These are phyloP conservation scores for Salvia hispanica DNA, from an alignment of 257 asterid genomes.

Conservation along the genomic window DNA sequence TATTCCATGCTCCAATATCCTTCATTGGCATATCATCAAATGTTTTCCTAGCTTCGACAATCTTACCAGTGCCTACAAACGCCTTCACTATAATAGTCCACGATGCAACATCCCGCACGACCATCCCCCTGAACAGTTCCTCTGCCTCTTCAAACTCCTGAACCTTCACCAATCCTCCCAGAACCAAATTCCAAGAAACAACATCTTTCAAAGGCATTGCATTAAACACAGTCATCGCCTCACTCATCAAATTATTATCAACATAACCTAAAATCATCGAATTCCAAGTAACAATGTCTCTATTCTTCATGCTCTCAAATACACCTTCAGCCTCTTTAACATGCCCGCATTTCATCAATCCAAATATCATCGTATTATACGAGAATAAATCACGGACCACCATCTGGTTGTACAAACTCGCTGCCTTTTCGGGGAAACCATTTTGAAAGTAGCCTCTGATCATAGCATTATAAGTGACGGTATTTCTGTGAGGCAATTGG, in stretches of 20 bases:
- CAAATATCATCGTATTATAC: conserved; percentile 56
- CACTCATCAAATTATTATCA: conserved; percentile 45
- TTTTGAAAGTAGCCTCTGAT: conserved; percentile 63
- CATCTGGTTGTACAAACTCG: conserved; percentile 45
- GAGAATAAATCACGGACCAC: conserved; percentile 61
- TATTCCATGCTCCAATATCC: conserved; percentile 64
- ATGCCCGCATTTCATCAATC: conserved; percentile 57
- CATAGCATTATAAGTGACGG: conserved; percentile 65
- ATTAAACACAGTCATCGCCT: conserved; percentile 45
- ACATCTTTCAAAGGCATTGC: conserved; percentile 53
- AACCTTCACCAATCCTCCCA: conserved; percentile 54
- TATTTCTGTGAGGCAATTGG: conserved; percentile 53
- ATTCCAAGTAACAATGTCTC: conserved; percentile 68
- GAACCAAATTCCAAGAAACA: conserved; percentile 66
- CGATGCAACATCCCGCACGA: conserved; percentile 48
- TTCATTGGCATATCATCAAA: conserved; percentile 59
- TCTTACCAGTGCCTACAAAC: conserved; percentile 41
- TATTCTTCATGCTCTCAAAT: conserved; percentile 44
- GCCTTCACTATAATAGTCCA: conserved; percentile 73
- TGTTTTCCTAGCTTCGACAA: conserved; percentile 50
- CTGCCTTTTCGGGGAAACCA: conserved; percentile 45
- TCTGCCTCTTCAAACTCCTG: conserved; percentile 46
- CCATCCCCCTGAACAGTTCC: conserved; percentile 49
- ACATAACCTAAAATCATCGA: conserved; percentile 65
- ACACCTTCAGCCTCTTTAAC: conserved; percentile 62